Conservation (phyloP, 257 asterid species). For the Penstemon barbatus region DNA sequence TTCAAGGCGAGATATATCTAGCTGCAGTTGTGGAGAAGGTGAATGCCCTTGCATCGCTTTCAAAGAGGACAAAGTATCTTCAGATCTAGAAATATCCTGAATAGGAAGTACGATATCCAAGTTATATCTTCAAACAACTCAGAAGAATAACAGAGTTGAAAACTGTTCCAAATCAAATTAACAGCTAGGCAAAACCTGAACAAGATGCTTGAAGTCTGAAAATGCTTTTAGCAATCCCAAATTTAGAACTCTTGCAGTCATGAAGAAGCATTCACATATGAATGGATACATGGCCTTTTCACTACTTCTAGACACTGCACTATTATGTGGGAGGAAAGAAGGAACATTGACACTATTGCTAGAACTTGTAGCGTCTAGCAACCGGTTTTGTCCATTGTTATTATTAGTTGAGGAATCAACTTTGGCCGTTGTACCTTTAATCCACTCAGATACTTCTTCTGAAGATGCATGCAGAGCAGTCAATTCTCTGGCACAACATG, state of each 20-base stretch:
- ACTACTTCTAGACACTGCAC: conserved; percentile 38
- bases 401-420: conserved; percentile 35
- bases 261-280: conserved; percentile 97
- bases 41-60: conserved; percentile 79
- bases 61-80: conserved; percentile 73
- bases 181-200: conserved; percentile 60
- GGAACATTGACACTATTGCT: conserved; percentile 47
- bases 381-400: conserved; percentile 54
- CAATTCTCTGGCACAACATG: conserved; percentile 60
- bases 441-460: conserved; percentile 88
- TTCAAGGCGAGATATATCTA: conserved; percentile 76
- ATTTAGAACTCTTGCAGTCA: conserved; percentile 95
- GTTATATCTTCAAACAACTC: conserved; percentile 23
- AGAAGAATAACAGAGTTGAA: conserved; percentile 12
- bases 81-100: conserved; percentile 90
- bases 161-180: background rate
- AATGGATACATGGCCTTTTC: conserved; percentile 73
- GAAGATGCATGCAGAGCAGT: conserved; percentile 98
- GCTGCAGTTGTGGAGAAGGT: conserved; percentile 77
- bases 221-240: conserved; percentile 91
- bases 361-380: conserved; percentile 68
- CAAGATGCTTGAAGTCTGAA: conserved; percentile 92
- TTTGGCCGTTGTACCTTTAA: conserved; percentile 45
- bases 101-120: conserved; percentile 29
- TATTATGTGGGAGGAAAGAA: conserved; percentile 38